Evolutionary conservation across 208 protist species (phyloP).

Genomic region (Leishmania guyanensis): DNA sequence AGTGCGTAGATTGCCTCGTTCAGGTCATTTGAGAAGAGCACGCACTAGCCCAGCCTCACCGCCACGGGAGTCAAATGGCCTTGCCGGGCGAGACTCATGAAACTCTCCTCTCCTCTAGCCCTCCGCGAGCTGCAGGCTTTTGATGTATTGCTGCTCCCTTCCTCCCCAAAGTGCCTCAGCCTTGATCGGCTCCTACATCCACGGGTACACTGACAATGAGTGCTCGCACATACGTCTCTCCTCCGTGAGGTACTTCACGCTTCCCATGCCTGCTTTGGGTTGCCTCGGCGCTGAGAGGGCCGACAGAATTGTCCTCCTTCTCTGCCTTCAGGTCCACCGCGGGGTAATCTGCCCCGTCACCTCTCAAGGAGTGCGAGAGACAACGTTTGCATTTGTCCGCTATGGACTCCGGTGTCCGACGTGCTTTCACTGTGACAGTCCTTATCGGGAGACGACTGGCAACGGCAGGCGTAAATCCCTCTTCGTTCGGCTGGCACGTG

Average conservation of each 20-base stretch:
- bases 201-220: background rate
- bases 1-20: background rate
- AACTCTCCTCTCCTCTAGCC: background rate
- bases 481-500: background rate
- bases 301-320: background rate
- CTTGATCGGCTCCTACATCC: background rate
- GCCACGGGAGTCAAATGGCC: background rate
- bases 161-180: background rate
- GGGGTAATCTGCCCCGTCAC: background rate
- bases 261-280: background rate
- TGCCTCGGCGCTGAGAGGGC: background rate
- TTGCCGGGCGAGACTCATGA: background rate
- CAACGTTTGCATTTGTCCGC: background rate
- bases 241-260: background rate
- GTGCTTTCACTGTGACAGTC: background rate
- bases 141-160: background rate
- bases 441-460: background rate
- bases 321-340: background rate
- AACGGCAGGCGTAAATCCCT: background rate
- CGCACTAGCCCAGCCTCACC: background rate
- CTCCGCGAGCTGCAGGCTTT: background rate
- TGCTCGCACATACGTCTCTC: background rate
- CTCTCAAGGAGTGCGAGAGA: background rate
- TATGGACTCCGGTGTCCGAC: background rate
- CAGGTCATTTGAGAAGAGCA: background rate